Percentiles rank a stretch among this genome's conserved stretches.
phyloP scores from a whole-genome alignment of 73 alveolate genomes.

The Paramecium biaurelia region DNA sequence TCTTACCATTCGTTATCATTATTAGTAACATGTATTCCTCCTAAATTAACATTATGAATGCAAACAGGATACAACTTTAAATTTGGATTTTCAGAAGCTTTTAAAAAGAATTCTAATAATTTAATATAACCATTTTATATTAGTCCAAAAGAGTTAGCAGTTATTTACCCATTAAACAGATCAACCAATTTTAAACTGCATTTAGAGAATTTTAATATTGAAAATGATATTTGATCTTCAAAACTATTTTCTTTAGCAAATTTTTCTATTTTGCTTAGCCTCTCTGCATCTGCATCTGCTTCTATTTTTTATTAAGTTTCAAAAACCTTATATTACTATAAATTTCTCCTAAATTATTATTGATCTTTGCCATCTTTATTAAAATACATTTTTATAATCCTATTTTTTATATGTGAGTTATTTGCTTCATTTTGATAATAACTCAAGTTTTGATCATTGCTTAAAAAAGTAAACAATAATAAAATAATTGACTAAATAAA shows the following conservation, averaged over 20 bases:
- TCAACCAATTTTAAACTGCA: background rate
- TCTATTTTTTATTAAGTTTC: background rate
- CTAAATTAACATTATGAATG: background rate
- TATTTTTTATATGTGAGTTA: too few species aligned
- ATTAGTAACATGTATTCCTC: too few species aligned
- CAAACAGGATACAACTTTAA: background rate
- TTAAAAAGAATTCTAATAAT: background rate
- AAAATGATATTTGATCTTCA: background rate
- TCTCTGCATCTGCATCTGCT: background rate
- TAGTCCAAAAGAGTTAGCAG: background rate
- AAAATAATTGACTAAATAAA: background rate
- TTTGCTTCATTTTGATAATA: too few species aligned
- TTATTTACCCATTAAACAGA: background rate
- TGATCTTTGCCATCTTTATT: too few species aligned
- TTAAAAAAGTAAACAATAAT: background rate
- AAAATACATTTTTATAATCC: too few species aligned
- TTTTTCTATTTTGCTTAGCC: background rate
- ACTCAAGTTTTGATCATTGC: too few species aligned
- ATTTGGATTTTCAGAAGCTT: background rate
- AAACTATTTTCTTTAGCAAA: background rate
- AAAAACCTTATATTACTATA: background rate
- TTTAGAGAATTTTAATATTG: background rate
- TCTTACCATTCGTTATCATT: too few species aligned
- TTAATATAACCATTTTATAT: background rate
- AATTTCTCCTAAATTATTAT: too few species aligned